Base-by-base conservation (phyloP, 768 basidiomycete species). In the Tulasnella sp. region DNA sequence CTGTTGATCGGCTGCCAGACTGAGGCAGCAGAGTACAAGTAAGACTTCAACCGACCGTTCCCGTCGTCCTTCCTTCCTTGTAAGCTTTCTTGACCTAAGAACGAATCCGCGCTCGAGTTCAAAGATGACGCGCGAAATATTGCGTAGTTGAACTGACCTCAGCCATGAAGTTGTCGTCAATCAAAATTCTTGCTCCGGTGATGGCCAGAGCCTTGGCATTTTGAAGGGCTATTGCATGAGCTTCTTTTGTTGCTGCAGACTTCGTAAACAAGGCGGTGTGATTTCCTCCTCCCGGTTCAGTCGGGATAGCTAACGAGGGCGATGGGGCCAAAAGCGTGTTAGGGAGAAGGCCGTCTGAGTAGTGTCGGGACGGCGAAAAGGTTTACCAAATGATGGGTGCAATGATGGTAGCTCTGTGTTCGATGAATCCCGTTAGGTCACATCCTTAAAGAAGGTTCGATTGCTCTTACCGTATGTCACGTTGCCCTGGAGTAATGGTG, bases 151-250 rank as follows among this genome's bases (percentile, higher is more conserved):
- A n/a, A 37, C 83, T 38, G 64, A 90, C 93, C 85, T 89, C 81
- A 1, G 82, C 82, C 77, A 88, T 87, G 83, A 92, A 94, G 2
- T 79, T 81, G 67, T 88, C 89, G 77, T 94, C 93, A n/a, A 86
- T 86, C 12, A 94, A 82, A 19, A 90, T 89, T 6, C 91, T 86
- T 36, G 92, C 84, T 0, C 91, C 93, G 0, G 88, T 88, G 17
- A 87, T 86, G 2, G 93, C 92, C 15, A 94, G 85, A 5, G 89
- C 90, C 79, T 91, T 92, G 29, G 90, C 88, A 3, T 93, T 86
- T 75, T 88, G 86, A 70, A 93, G 82, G 78, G 88, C 89, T 6
- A 89, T 91, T 36, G 88, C 84, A 78, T 94, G 93, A 0, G 92
- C 88, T 37, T 83, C 84, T 3, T 84, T 81, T 0, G 88, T 90